Evolutionary conservation across 2,329 filamentous ascomycete genomes (phyloP).

Genomic region (Diaporthe velutina): DNA sequence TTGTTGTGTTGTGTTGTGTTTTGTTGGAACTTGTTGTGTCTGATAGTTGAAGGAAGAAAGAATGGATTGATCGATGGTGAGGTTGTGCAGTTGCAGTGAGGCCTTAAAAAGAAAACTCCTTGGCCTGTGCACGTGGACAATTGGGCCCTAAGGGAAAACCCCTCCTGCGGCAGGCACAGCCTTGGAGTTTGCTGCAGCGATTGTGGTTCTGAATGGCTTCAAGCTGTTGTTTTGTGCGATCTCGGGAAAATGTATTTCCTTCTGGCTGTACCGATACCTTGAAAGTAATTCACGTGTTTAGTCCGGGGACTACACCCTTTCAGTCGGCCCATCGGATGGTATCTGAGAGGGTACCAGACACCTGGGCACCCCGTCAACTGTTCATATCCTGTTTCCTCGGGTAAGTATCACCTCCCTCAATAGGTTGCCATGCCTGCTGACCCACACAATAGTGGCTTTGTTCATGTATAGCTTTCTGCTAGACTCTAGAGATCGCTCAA

Average conservation of each 20-base stretch:
- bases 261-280: too few species aligned
- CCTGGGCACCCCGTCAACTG: too few species aligned
- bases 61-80: neutral
- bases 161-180: neutral
- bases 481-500: neutral
- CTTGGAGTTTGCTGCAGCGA: neutral
- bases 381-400: too few species aligned
- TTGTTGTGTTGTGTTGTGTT: too few species aligned
- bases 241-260: neutral
- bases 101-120: neutral
- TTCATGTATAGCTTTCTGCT: neutral
- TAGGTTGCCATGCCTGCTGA: neutral
- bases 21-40: neutral
- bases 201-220: neutral
- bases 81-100: neutral
- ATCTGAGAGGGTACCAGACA: too few species aligned
- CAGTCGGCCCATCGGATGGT: neutral
- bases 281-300: too few species aligned
- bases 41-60: neutral
- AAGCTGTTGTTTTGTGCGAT: neutral
- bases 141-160: neutral
- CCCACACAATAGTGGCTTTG: neutral
- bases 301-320: neutral
- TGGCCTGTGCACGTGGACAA: neutral
- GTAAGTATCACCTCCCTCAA: neutral